Evolutionary conservation across 1,139 yeast genomes (phyloP), one percentile per base, ranked within the genome.

Genomic region (Pichia sp.): DNA sequence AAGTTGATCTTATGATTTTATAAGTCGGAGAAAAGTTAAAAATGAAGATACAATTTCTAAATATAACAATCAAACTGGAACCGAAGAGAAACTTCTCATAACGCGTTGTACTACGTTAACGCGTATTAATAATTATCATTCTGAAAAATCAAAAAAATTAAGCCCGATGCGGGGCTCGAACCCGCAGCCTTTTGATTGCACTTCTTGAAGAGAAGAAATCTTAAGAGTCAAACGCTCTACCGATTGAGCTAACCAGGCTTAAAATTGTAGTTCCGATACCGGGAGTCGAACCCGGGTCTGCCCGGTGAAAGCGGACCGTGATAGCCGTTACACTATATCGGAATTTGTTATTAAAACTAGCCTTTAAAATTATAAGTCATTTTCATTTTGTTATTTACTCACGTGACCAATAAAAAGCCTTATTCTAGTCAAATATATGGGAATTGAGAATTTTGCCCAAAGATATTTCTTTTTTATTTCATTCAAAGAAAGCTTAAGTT

Each of bases 231-330:
- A 60, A 60, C 64, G 64, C 64, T 60, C 64, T 60, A 60, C 64
- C 64, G 64, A 60, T 60, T 60, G 64, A 61, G 64, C 64, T 60
- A 60, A 45, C 54, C 54, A 51, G 54, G 54, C 54, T 34, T 47
- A 40, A 36, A 30, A 27, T 22, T 6, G 27, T 5, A 31, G 51
- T 72, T 76, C 82, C 82, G 80, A 74, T 74, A 71, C 81, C 78
- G 81, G 82, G 82, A 76, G 78, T 76, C 79, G 82, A 76, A 76
- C 82, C 81, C 81, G 78, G 82, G 79, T 76, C 69, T 76, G 80
- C 80, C 75, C 81, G 79, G 82, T 76, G 82, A 76, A 74, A 76
- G 80, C 78, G 80, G 75, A 74, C 80, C 79, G 79, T 76, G 82
- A 75, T 76, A 76, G 79, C 82, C 82, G 78, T 75, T 76, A 76